phyloP scores from a whole-genome alignment of 768 basidiomycete species.

The Clitopilus hobsonii region DNA sequence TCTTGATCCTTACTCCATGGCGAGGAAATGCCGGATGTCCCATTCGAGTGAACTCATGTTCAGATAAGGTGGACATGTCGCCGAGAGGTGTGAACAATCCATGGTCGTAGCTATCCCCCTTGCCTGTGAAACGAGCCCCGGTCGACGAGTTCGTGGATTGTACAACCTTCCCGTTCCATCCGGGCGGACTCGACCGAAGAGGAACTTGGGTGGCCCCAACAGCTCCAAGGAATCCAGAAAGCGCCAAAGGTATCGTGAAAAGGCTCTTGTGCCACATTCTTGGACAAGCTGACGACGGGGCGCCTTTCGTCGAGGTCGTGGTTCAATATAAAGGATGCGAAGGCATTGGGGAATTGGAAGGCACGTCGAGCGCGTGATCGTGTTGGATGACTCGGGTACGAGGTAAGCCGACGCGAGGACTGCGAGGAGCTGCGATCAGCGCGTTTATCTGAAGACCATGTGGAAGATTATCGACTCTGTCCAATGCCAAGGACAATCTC shows the following conservation, averaged over 20 bases:
- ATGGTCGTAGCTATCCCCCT: conserved; percentile 13
- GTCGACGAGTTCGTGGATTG: background rate
- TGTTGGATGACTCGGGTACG: background rate
- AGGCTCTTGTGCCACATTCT: background rate
- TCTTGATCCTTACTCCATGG: conserved; percentile 54
- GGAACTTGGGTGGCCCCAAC: background rate
- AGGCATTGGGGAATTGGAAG: too few species aligned
- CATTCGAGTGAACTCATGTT: conserved; percentile 29
- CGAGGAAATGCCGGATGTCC: conserved; percentile 46
- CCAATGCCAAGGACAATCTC: too few species aligned
- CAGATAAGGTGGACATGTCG: conserved; percentile 26
- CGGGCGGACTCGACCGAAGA: background rate
- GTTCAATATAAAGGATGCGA: background rate
- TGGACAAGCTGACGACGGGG: background rate
- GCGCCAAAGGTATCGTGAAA: background rate
- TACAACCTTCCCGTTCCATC: background rate
- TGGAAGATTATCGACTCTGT: too few species aligned
- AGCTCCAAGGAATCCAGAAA: background rate
- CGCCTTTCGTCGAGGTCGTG: background rate
- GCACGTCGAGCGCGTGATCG: background rate
- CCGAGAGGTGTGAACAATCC: conserved; percentile 30
- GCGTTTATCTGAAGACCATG: background rate
- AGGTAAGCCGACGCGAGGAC: background rate
- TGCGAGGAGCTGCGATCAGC: background rate
- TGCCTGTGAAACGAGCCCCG: background rate